Evolutionary conservation across 805 yeast genomes (phyloP), one percentile per base, ranked within the genome.

Genomic region (Maudiozyma bulderi): DNA sequence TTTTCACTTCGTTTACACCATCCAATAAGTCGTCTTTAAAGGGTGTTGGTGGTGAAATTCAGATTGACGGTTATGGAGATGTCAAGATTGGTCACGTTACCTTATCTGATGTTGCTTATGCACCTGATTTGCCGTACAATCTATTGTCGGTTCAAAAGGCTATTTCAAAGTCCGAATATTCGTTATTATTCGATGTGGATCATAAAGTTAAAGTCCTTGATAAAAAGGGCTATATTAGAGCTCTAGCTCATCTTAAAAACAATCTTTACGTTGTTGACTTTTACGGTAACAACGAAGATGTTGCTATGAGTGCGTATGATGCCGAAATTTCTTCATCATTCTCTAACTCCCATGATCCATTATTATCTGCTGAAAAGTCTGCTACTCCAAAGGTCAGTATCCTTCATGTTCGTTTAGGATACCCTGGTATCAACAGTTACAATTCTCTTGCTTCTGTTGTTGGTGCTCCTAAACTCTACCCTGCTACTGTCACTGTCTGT

Each of bases 171-270:
- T 20, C 26, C 26, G 26, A 20, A 20, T 20, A 20, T 20, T 20
- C 26, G 2, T 20, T 20, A 20, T 4, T 20, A 2, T 20, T 20
- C 4, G 4, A 20, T 20, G 4, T 20, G 26, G 26, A 20, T 20
- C 26, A 20, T 20, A 4, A 20, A 20, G 26, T 20, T 20, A 20
- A 20, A 20, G 26, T 20, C 26, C 26, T 20, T 20, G 26, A 20
- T 20, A 20, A 20, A 20, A 20, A 20, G 26, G 26, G 4, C 26
- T 20, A 20, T 20, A 20, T 20, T 20, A 20, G 26, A 20, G 26
- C 11, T 13, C 31, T n/a, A 20, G 77, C 71, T 71, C 45, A 2
- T 74, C 62, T 51, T 72, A 8, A 33, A 26, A 20, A 33, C 34
- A 38, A 38, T 6, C 6, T 32, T 10, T 43, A 43, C 20, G 39